Conservation (phyloP, 2,329 filamentous ascomycete species). For the Pestalotiopsis sp. region DNA sequence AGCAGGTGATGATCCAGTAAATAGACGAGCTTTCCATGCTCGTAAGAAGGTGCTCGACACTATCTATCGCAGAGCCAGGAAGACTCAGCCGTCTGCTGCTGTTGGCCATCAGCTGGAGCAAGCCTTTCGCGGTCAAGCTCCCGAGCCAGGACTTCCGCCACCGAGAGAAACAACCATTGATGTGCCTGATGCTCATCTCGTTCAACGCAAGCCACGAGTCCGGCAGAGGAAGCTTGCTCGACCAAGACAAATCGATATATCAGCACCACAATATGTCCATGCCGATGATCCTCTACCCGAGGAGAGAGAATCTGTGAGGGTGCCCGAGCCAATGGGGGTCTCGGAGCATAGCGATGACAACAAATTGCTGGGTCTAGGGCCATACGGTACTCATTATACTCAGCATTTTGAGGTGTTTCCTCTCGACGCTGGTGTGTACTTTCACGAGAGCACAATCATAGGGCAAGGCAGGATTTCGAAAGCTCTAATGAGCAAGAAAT, state of each 20-base stretch:
- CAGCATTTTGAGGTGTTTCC: slow-evolving; percentile 66
- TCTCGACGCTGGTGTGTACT: slow-evolving; percentile 56
- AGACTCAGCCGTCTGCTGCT: slow-evolving; percentile 23
- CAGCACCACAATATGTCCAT: slow-evolving; percentile 54
- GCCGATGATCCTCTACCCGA: slow-evolving; percentile 54
- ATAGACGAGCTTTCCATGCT: slow-evolving; percentile 45
- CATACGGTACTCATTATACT: slow-evolving; percentile 63
- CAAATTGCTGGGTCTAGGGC: slow-evolving; percentile 57
- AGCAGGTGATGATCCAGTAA: slow-evolving; percentile 37
- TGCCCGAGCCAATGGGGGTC: slow-evolving; percentile 20
- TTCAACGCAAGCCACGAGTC: not conserved
- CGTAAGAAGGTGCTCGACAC: slow-evolving; percentile 59
- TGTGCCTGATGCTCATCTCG: slow-evolving; percentile 12
- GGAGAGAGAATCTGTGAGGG: slow-evolving; percentile 24
- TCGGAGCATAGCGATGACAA: slow-evolving; percentile 20
- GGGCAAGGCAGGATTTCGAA: slow-evolving; percentile 54
- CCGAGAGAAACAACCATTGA: slow-evolving; percentile 10
- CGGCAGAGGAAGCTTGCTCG: slow-evolving; percentile 44
- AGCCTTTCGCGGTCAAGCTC: slow-evolving; percentile 30
- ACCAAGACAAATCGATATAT: slow-evolving; percentile 49
- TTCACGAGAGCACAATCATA: slow-evolving; percentile 61
- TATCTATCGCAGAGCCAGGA: slow-evolving; percentile 48
- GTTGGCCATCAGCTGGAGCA: slow-evolving; percentile 37
- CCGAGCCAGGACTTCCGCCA: slow-evolving; percentile 16
- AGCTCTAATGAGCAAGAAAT: slow-evolving; percentile 34